phyloP scores from a whole-genome alignment of 2,329 filamentous ascomycete genomes.

The Nemania abortiva region DNA sequence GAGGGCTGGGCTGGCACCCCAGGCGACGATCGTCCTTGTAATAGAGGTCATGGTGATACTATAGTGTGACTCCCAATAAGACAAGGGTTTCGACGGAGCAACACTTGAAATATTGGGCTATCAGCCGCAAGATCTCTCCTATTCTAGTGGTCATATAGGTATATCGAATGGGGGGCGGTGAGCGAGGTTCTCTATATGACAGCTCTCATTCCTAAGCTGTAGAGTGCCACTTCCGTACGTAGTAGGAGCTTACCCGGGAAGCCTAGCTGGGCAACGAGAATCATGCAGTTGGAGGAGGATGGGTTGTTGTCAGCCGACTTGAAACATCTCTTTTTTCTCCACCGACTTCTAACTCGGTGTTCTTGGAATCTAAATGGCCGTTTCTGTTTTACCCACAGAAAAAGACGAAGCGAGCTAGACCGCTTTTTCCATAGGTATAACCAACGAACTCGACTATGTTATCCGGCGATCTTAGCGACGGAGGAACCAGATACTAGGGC shows the following conservation, averaged over 20 bases:
- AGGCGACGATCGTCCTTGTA: constrained; percentile 33
- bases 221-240: neutral
- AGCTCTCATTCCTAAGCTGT: neutral
- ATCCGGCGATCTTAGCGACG: constrained; percentile 9
- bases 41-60: constrained; percentile 29
- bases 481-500: neutral
- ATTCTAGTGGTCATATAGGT: constrained; percentile 8
- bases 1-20: constrained; percentile 21
- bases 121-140: constrained; percentile 30
- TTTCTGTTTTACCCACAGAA: constrained; percentile 2
- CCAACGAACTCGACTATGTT: neutral
- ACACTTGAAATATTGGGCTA: constrained; percentile 14
- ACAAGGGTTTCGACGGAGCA: constrained; percentile 4
- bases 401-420: constrained; percentile 22
- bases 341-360: constrained; percentile 13
- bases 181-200: constrained; percentile 13
- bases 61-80: constrained; percentile 22
- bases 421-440: constrained; percentile 19
- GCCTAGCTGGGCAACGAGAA: neutral
- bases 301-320: constrained; percentile 35
- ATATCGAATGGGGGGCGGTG: constrained; percentile 15
- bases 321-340: constrained; percentile 36
- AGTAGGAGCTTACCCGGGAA: constrained; percentile 15
- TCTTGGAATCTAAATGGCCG: constrained; percentile 17
- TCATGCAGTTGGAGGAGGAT: constrained; percentile 29